Base-by-base conservation (phyloP, 805 yeast genomes). In the Candida silvicultrix region DNA sequence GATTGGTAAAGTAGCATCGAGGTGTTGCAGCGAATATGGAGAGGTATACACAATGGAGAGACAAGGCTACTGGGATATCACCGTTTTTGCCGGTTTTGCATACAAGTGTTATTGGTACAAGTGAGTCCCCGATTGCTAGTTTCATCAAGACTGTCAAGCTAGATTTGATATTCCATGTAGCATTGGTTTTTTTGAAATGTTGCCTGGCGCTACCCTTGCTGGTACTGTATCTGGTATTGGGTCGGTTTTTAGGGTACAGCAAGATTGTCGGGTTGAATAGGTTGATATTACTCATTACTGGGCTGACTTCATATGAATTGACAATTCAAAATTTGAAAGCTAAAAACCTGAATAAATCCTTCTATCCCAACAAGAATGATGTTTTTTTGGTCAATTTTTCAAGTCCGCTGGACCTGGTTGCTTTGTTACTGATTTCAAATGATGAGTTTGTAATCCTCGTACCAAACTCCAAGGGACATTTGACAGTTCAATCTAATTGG, bases 41-140 rank as follows among this genome's bases (percentile, higher is more conserved):
- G 66, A 83, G 85, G 65, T 89, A 79, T 66, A 81, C 94, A 22
- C 75, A 76, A 49, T 89, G 86, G 83, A 75, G 96, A 64, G 97
- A 89, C 60, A 85, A 81, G 50, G 94, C 92, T 5, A 89, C 97
- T 1, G 97, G 97, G n/a, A 85, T 89, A 32, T 83, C 95, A 0
- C 97, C 97, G 3, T 89, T 88, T 54, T 69, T 85, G 67, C 95
- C 95, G 1, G 53, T 61, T 0, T 54, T 66, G n/a, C 49, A 60
- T 38, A 59, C 72, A 28, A 28, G 41, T n/a, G 41, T 48, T 18
- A 41, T 47, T 28, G 53, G 49, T 25, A 45, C 40, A 9, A 42
- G 47, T 9, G 47, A 48, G 4, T 46, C 54, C 2, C 42, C 41
- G 1, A 15, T 45, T 2, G 43, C 32, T 3, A 25, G 25, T 3